Conservation (phyloP, 2,329 filamentous ascomycete species). For the Gaeumannomyces tritici region DNA sequence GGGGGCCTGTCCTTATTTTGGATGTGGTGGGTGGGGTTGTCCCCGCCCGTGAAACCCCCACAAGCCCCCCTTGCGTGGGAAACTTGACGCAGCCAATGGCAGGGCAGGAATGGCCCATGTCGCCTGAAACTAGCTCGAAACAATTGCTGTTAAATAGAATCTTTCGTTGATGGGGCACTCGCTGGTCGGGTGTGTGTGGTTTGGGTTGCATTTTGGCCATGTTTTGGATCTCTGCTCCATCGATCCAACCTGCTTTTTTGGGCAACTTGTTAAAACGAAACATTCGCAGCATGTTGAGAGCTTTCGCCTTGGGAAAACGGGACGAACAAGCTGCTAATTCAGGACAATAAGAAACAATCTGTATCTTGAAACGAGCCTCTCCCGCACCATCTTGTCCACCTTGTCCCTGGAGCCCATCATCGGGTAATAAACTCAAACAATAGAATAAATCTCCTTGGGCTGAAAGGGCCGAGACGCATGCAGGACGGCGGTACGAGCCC, state of each 20-base stretch:
- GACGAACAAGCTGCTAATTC: neutral
- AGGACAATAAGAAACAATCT: neutral
- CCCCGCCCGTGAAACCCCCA: too few species aligned
- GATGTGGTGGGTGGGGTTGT: neutral
- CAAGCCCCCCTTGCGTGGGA: neutral
- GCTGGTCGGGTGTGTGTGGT: too few species aligned
- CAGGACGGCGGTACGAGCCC: neutral
- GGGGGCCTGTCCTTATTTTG: neutral
- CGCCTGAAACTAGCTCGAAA: neutral
- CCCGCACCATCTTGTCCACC: neutral
- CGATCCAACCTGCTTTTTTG: neutral
- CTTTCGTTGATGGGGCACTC: too few species aligned
- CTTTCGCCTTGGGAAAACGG: too few species aligned
- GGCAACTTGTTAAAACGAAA: neutral
- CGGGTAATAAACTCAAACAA: neutral
- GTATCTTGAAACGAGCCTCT: neutral
- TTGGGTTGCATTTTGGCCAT: neutral
- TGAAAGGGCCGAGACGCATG: neutral
- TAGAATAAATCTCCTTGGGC: neutral
- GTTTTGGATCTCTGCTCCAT: neutral
- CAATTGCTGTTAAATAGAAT: neutral
- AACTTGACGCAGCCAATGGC: neutral
- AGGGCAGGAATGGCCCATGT: neutral
- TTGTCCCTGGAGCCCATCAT: neutral
- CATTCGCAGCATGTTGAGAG: neutral